A percentile compares a stretch with the other conserved stretches of the same genome.
phyloP scores from a whole-genome alignment of 2,329 filamentous ascomycete genomes.

The Fusarium azukiicola region DNA sequence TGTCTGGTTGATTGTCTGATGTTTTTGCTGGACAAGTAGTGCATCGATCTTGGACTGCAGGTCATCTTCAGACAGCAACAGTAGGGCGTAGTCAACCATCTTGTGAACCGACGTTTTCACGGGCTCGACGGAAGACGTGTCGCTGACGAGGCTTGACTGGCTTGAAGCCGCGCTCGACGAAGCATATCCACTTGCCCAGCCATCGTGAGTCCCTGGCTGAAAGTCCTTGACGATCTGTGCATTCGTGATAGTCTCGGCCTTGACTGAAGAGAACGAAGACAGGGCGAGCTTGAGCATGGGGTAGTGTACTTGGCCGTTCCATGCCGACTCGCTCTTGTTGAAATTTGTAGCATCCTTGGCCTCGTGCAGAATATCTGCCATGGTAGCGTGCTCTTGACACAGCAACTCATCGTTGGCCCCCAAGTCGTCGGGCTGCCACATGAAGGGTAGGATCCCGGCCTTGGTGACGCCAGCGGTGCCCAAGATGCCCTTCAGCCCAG shows the following conservation, averaged over 20 bases:
- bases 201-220: not conserved
- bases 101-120: conserved; percentile 7
- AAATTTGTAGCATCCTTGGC: conserved; percentile 14
- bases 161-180: conserved; percentile 24
- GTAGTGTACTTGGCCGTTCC: conserved; percentile 20
- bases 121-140: conserved; percentile 5
- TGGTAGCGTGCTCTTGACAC: not conserved
- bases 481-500: not conserved
- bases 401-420: not conserved
- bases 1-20: conserved; percentile 23
- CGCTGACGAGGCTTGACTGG: conserved; percentile 14
- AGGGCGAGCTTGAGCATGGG: conserved; percentile 24
- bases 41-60: not conserved
- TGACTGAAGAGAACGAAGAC: not conserved
- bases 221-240: conserved; percentile 24
- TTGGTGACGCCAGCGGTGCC: not conserved
- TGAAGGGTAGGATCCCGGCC: not conserved
- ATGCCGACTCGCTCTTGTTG: conserved; percentile 20
- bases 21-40: not conserved
- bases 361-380: conserved; percentile 3
- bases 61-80: not conserved
- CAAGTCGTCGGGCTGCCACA: conserved; percentile 13
- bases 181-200: not conserved
- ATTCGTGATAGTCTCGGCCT: conserved; percentile 21
- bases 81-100: conserved; percentile 24